Base-by-base conservation (phyloP, 2,329 filamentous ascomycete genomes). In the Rutstroemia sp. region DNA sequence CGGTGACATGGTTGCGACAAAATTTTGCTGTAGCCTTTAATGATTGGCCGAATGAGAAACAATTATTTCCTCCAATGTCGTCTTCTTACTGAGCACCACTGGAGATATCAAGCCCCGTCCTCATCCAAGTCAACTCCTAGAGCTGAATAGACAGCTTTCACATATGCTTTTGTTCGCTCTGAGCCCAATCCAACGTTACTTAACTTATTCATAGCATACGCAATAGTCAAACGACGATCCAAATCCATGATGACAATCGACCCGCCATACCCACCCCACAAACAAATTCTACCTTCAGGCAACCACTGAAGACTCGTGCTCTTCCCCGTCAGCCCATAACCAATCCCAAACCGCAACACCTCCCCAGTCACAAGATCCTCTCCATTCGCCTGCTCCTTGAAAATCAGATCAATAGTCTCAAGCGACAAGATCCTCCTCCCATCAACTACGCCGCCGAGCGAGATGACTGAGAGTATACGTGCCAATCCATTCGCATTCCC, bases 141-240 rank as follows among this genome's bases (percentile, higher is more conserved):
- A 4, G 51, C 17, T 48, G 30, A 19, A 12, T 58, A 58, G 25
- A 58, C 30, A n/a, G 56, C 51, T 3, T 49, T 46, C 2, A 58
- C 51, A 30, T 56, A 56, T 19, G 30, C 21, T 16, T 50, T 27
- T 2, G 36, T 19, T 12, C 56, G 56, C 5, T n/a, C 21, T 7
- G 25, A 46, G 10, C 36, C 56, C n/a, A 50, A 3, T 10, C 38
- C 52, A 10, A 14, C 52, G 30, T 38, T 23, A 39, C 21, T 64
- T 73, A 77, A 75, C 54, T 70, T 73, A 57, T 77, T 77, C 74
- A 78, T 77, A 2, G 67, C 64, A 64, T 78, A 78, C 0, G 65
- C 63, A 30, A 78, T 70, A 0, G 75, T 77, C 57, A 77, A 62
- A 16, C 67, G 62, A 2, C 70, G 62, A 34, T 75, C 72, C 5